Evolutionary conservation across 2,329 filamentous ascomycete species (phyloP).

Genomic region (Pseudonectria buxi): DNA sequence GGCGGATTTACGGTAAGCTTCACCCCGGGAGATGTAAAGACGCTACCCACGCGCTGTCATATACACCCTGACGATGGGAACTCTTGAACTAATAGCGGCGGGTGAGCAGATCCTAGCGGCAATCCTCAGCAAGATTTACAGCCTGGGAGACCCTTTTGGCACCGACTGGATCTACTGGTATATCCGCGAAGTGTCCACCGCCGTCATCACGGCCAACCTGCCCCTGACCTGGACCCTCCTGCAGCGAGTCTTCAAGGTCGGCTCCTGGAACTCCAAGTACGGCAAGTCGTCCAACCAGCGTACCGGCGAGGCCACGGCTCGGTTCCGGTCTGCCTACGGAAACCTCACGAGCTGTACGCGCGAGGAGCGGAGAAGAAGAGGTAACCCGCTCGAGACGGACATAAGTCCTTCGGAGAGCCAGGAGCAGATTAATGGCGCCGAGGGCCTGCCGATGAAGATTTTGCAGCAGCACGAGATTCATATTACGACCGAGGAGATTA

Average conservation of each 20-base stretch:
- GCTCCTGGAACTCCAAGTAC: conserved; percentile 21
- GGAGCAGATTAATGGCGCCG: conserved; percentile 29
- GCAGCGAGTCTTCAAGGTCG: conserved; percentile 30
- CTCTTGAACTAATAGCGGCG: background rate
- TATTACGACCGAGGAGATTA: conserved; percentile 15
- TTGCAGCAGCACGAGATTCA: conserved; percentile 31
- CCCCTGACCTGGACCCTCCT: conserved; percentile 37
- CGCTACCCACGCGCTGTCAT: background rate
- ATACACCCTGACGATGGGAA: background rate
- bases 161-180: conserved; percentile 38
- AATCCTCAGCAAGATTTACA: conserved; percentile 34
- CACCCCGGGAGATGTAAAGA: fast-evolving
- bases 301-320: conserved; percentile 15
- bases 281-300: conserved; percentile 19
- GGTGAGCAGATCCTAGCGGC: conserved; percentile 16
- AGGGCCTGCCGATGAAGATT: conserved; percentile 29
- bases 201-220: conserved; percentile 38
- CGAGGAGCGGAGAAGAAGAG: conserved; percentile 6
- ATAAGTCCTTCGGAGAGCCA: conserved; percentile 27
- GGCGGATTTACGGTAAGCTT: conserved; percentile 36
- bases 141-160: conserved; percentile 32
- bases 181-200: conserved; percentile 38
- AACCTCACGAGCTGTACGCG: conserved; percentile 18
- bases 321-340: conserved; percentile 17
- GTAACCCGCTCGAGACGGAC: conserved; percentile 9